Conservation (phyloP, 139 green algal species). For the Picochlorum sp. region DNA sequence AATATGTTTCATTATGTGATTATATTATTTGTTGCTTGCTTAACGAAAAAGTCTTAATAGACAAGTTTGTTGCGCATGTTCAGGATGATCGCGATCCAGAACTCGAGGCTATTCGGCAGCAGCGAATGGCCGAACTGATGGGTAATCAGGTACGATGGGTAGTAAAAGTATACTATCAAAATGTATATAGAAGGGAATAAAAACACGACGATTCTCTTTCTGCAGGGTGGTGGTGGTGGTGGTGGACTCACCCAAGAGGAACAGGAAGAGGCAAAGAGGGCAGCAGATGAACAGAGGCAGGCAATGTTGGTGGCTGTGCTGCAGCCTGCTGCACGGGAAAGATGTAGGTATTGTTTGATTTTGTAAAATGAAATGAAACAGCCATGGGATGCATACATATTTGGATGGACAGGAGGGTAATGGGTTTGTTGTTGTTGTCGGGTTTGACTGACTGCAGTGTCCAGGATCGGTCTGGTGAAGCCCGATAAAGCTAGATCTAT, state of each 20-base stretch:
- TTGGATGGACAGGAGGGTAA: not conserved
- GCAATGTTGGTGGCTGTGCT: conserved; percentile 68
- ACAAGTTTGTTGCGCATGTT: not conserved
- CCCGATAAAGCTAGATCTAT: conserved; percentile 84
- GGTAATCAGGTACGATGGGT: conserved; percentile 21
- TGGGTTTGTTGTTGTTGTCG: too few relatives aligned
- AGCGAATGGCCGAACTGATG: conserved; percentile 73
- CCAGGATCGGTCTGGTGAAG: conserved; percentile 88
- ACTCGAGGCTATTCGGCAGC: conserved; percentile 72
- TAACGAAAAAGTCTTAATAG: too few relatives aligned
- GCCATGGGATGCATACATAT: not conserved
- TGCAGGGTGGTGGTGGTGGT: too few relatives aligned
- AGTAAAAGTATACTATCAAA: too few relatives aligned
- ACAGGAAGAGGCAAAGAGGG: conserved; percentile 13
- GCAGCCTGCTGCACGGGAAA: conserved; percentile 56
- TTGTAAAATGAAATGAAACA: not conserved
- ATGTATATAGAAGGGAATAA: too few relatives aligned
- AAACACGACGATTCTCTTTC: too few relatives aligned
- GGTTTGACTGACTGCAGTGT: conserved; percentile 50
- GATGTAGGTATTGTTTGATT: conserved; percentile 39
- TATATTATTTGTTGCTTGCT: too few relatives aligned
- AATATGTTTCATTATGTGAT: too few relatives aligned
- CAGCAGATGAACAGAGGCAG: conserved; percentile 60
- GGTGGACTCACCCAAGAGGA: too few relatives aligned
- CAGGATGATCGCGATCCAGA: conserved; percentile 46